A percentile compares a stretch with the other conserved stretches of the same genome.
Evolutionary conservation across 139 green algal genomes (phyloP).

Genomic region (Auxenochlorella pyrenoidosa): DNA sequence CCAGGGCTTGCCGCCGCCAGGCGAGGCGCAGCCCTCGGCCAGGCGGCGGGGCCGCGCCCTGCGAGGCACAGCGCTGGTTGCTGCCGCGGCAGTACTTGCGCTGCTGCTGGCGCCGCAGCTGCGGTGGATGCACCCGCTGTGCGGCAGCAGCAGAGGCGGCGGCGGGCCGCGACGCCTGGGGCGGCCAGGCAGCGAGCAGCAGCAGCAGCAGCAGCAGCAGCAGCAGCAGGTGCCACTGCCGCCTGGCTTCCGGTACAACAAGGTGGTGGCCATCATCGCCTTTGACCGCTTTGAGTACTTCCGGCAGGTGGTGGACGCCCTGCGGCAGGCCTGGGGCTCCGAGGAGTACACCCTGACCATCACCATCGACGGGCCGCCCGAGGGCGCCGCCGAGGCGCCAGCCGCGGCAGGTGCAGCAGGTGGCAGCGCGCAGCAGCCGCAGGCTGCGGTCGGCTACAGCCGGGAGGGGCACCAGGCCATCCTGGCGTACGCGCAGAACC

Average conservation of each 20-base stretch:
- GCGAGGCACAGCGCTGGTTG: too few relatives aligned
- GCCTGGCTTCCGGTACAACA: constrained; percentile 8
- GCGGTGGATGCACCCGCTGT: too few relatives aligned
- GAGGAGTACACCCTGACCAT: constrained; percentile 16
- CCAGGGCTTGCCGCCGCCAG: too few relatives aligned
- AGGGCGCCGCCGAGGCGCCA: background rate
- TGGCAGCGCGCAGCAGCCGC: too few relatives aligned
- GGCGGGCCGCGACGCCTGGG: too few relatives aligned
- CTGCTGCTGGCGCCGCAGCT: too few relatives aligned
- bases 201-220: constrained; percentile 12
- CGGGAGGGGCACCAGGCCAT: background rate
- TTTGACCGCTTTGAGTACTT: constrained; percentile 29
- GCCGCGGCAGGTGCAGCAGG: background rate
- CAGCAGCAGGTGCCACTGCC: background rate
- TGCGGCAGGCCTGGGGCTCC: constrained; percentile 19
- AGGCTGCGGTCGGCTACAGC: background rate
- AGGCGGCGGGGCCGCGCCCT: too few relatives aligned
- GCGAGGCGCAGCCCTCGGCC: too few relatives aligned
- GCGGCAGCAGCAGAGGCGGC: too few relatives aligned
- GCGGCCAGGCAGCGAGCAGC: background rate
- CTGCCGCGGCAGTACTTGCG: too few relatives aligned
- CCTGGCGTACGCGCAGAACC: background rate
- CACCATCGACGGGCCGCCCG: constrained; percentile 1
- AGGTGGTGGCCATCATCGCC: constrained; percentile 18
- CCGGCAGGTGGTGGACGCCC: background rate